A percentile compares a stretch with the other conserved stretches of the same genome.
These are phyloP conservation scores for Rhodamnia argentea DNA, from an alignment of 345 rosid genomes.

Conservation along the genomic window DNA sequence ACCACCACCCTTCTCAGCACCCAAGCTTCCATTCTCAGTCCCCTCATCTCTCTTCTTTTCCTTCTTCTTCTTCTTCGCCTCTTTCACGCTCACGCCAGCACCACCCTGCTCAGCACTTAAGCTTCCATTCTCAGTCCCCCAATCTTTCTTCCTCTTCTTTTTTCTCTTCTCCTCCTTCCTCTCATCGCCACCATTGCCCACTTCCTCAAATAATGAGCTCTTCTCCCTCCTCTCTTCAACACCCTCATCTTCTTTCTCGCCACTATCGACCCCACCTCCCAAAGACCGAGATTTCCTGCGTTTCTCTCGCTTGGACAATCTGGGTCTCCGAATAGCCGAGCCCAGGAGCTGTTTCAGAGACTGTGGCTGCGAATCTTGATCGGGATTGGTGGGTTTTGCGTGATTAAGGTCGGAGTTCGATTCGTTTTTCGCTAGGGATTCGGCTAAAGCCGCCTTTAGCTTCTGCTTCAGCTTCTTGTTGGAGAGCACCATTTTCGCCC, in stretches of 20 bases:
- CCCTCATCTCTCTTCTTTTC: slow-evolving; percentile 1
- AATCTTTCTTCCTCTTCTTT: slow-evolving; percentile 1
- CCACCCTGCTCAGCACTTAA: neutral
- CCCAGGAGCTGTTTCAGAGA: slow-evolving; percentile 44
- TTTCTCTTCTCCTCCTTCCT: neutral
- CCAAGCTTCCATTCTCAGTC: neutral
- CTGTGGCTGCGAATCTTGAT: slow-evolving; percentile 17
- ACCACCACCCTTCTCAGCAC: no score
- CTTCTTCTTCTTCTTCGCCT: neutral
- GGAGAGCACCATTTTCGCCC: slow-evolving; percentile 55
- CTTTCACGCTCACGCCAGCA: neutral
- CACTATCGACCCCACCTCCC: neutral
- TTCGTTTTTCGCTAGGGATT: slow-evolving; percentile 12
- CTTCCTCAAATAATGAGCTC: slow-evolving; percentile 10
- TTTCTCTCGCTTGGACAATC: slow-evolving; percentile 74
- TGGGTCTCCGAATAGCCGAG: slow-evolving; percentile 46
- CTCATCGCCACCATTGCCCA: neutral
- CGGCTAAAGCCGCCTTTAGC: slow-evolving; percentile 38
- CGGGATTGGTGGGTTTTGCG: neutral
- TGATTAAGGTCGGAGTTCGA: slow-evolving; percentile 1
- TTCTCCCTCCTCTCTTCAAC: slow-evolving; percentile 4
- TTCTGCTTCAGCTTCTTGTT: slow-evolving; percentile 91
- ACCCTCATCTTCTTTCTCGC: slow-evolving; percentile 10
- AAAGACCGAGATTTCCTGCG: slow-evolving; percentile 30
- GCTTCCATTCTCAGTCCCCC: slow-evolving; percentile 1